Evolutionary conservation across 495 filamentous ascomycete genomes (phyloP).

Genomic region (Talaromyces nanjingensis): DNA sequence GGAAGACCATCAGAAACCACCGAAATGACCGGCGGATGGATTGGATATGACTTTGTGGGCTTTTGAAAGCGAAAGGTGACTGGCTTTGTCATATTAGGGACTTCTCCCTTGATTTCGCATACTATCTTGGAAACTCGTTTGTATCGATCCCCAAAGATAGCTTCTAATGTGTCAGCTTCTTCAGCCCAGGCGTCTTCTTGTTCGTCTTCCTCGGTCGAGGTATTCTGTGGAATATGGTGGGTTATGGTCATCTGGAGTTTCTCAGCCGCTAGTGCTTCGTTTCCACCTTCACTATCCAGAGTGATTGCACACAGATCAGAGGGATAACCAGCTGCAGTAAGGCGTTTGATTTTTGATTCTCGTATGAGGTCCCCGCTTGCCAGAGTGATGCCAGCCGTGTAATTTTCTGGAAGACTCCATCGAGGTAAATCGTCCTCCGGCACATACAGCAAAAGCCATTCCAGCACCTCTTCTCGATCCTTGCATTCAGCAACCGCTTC

Average conservation of each 20-base stretch:
- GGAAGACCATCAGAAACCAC: constrained; percentile 62
- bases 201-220: constrained; percentile 15
- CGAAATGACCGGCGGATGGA: constrained; percentile 65
- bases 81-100: constrained; percentile 23
- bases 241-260: constrained; percentile 65
- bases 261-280: constrained; percentile 77
- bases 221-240: constrained; percentile 3
- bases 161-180: constrained; percentile 70
- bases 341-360: constrained; percentile 74
- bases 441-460: constrained; percentile 92
- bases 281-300: constrained; percentile 55
- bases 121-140: constrained; percentile 46
- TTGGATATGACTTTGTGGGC: constrained; percentile 59
- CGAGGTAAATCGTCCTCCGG: constrained; percentile 90
- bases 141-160: constrained; percentile 70
- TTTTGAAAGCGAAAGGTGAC: constrained; percentile 44
- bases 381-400: constrained; percentile 79
- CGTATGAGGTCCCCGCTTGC: constrained; percentile 69
- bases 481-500: constrained; percentile 84
- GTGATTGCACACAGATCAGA: constrained; percentile 70
- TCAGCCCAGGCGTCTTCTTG: constrained; percentile 63
- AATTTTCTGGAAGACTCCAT: constrained; percentile 86
- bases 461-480: constrained; percentile 84
- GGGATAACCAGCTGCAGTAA: constrained; percentile 77
- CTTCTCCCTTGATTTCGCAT: constrained; percentile 56